Base-by-base conservation (phyloP, 2,329 filamentous ascomycete species). In the Aspergillus sclerotialis region DNA sequence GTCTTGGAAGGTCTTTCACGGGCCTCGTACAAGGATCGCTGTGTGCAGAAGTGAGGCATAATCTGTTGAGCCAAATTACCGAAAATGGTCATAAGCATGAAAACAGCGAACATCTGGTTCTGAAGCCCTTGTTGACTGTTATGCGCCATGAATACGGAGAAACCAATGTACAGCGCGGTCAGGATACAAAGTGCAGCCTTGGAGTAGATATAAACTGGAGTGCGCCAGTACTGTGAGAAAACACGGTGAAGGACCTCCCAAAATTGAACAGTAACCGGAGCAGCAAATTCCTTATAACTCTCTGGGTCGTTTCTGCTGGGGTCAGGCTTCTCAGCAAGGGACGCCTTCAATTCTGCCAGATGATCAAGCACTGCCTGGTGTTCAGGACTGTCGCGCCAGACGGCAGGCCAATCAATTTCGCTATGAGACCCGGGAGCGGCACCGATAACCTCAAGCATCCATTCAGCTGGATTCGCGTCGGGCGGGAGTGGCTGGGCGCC, bases 181-280 rank as follows among this genome's bases (percentile, higher is more conserved):
- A 79, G 61, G 15, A 74, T 64, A 54, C 80, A 86, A 12, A 93
- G 78, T 2, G 72, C 67, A 0, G 72, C 57, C 69, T 94, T 94
- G 50, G 84, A 81, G 67, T 90, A 93, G 60, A 94, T 89, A 67
- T 94, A 94, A 4, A 80, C 75, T 0, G 88, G 88, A 0, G 81
- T 89, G 40, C 88, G 83, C 87, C 88, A 94, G 72, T 92, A 93
- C 59, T 94, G 87, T 55, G 89, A 76, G 69, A 92, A 92, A 16
- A 92, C 82, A 51, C 88, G 85, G 45, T 73, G 58, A 12, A 77
- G 73, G 37, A 86, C 84, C 52, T 80, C 72, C 36, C 63, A 65
- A 27, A 90, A 65, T 60, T 94, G 88, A 6, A 68, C 53, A 26
- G 46, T 52, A 55, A 93, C 86, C 0, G 83, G 76, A 4, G 85